Base-by-base conservation (phyloP, 2,329 filamentous ascomycete species). In the Claviceps pazoutovae region DNA sequence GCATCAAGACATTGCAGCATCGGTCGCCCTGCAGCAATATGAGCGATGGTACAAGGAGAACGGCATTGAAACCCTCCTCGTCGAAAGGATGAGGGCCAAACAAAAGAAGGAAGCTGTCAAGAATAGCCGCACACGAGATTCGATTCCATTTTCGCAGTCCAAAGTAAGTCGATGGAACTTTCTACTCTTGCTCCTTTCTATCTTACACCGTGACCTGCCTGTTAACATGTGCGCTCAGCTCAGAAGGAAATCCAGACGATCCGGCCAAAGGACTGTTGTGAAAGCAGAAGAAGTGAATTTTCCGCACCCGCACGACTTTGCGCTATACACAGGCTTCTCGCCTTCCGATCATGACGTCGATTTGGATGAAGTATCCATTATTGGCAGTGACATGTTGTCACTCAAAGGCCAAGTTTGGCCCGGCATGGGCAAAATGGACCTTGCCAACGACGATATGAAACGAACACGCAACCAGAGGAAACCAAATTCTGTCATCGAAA, bases 401-500 rank as follows among this genome's bases (percentile, higher is more conserved):
- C 73, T 89, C 50, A 90, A 90, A 64, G 86, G 86, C 2, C 71
- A 83, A n/a, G 71, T 80, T 46, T 88, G 82, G 74, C 82, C 83
- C 2, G 86, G 86, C 17, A 90, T 90, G 86, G 78, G 79, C 50
- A 74, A 88, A n/a, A 89, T 90, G 62, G 86, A 91, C 64, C 81
- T 86, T 50, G 86, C 86, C 4, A 86, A 83, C 4, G 76, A 81
- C 16, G 79, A 84, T 55, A 84, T 86, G 74, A 83, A 80, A 59
- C 76, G 82, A 46, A 86, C 80, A 68, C 75, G 86, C 49, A 90
- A 90, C 62, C 86, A 91, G 66, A 81, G 84, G 59, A 91, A 91
- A 64, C 79, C 83, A 51, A 74, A 72, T n/a, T 82, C 80, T 1
- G 81, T 88, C n/a, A 69, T 88, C 21, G 72, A 78, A 51, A 76